A percentile compares a stretch with the other conserved stretches of the same genome.
phyloP scores from a whole-genome alignment of 2,329 filamentous ascomycete genomes.

The Lachnellula occidentalis region DNA sequence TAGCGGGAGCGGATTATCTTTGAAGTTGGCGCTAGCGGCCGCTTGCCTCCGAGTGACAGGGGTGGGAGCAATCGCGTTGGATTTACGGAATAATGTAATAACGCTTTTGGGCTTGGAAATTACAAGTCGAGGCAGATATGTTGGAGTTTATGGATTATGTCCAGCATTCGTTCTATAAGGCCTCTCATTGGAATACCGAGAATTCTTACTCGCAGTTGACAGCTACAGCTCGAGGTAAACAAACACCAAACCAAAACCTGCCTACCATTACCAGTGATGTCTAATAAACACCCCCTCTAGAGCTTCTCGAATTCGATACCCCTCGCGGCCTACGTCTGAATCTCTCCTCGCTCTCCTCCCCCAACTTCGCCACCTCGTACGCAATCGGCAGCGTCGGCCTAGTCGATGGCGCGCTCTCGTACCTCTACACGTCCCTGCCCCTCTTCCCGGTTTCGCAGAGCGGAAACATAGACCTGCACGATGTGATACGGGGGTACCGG shows the following conservation, averaged over 20 bases:
- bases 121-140: constrained; percentile 46
- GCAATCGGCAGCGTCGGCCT: constrained; percentile 82
- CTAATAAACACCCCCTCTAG: constrained; percentile 36
- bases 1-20: constrained; percentile 12
- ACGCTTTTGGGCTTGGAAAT: not conserved
- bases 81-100: not conserved
- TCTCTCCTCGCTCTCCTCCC: constrained; percentile 84
- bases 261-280: not conserved
- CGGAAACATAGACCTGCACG: constrained; percentile 67
- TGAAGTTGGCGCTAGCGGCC: constrained; percentile 16
- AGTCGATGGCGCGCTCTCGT: constrained; percentile 95
- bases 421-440: constrained; percentile 86
- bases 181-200: constrained; percentile 83
- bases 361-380: constrained; percentile 92
- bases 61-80: not conserved
- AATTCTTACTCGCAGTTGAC: constrained; percentile 88
- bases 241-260: not conserved
- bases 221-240: constrained; percentile 69
- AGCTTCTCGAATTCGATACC: constrained; percentile 81
- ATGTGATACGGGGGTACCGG: constrained; percentile 76
- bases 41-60: not conserved
- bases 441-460: constrained; percentile 66
- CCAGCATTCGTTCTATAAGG: constrained; percentile 81
- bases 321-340: constrained; percentile 80
- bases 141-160: constrained; percentile 97